A percentile compares a stretch with the other conserved stretches of the same genome.
Evolutionary conservation across 1,139 yeast species (phyloP).

Genomic region (Lizanozyma gosingica): DNA sequence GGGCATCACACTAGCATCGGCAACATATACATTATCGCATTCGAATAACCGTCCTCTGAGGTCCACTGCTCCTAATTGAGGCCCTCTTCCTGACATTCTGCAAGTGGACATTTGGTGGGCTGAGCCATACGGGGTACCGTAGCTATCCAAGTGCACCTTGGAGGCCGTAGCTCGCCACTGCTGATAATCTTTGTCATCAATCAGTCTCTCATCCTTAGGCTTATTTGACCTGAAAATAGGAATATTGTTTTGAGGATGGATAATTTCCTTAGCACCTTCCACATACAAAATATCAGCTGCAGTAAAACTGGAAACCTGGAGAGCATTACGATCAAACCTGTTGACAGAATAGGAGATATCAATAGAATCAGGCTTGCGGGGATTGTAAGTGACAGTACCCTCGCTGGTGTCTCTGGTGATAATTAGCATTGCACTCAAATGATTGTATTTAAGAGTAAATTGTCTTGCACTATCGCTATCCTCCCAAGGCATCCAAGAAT

Average conservation of each 20-base stretch:
- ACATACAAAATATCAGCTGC: slow-evolving; percentile 42
- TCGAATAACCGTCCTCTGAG: slow-evolving; percentile 43
- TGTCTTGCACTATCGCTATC: slow-evolving; percentile 26
- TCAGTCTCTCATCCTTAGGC: slow-evolving; percentile 33
- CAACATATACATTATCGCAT: slow-evolving; percentile 43
- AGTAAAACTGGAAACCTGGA: slow-evolving; percentile 30
- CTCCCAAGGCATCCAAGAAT: slow-evolving; percentile 37
- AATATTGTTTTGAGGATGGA: slow-evolving; percentile 27
- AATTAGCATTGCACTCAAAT: slow-evolving; percentile 33
- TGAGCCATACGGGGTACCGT: slow-evolving; percentile 33
- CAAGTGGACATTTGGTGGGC: slow-evolving; percentile 60
- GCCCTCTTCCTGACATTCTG: slow-evolving; percentile 44
- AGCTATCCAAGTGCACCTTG: slow-evolving; percentile 18
- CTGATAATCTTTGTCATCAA: slow-evolving; percentile 38
- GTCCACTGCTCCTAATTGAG: slow-evolving; percentile 42
- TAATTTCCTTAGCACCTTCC: slow-evolving; percentile 42
- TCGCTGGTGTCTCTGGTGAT: slow-evolving; percentile 40
- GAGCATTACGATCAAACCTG: slow-evolving; percentile 36
- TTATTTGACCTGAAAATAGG: slow-evolving; percentile 31
- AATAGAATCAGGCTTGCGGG: slow-evolving; percentile 26
- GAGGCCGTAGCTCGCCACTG: slow-evolving; percentile 32
- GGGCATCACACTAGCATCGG: slow-evolving; percentile 51
- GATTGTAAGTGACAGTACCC: slow-evolving; percentile 33
- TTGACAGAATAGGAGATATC: slow-evolving; percentile 32
- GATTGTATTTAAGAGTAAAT: slow-evolving; percentile 30